These are phyloP conservation scores for Rauvolfia tetraphylla DNA, from an alignment of 257 asterid species.

Conservation along the genomic window DNA sequence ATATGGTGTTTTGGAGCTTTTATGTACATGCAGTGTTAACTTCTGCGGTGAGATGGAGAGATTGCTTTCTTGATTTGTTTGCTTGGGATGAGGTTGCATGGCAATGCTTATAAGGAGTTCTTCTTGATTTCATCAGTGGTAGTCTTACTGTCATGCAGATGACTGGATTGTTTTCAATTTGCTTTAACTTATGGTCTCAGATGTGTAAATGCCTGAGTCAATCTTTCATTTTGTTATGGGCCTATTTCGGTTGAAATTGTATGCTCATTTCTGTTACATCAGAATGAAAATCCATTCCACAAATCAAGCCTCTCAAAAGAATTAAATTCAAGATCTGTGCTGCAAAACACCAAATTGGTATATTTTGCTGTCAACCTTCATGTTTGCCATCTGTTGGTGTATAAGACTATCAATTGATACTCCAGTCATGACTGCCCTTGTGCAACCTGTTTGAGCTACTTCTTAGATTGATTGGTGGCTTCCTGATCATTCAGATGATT, in stretches of 20 bases:
- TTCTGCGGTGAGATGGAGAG: not conserved
- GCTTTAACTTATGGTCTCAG: not conserved
- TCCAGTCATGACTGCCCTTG: not conserved
- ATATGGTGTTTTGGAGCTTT: not conserved
- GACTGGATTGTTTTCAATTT: not conserved
- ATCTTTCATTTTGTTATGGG: not conserved
- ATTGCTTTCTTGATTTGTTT: conserved; percentile 4
- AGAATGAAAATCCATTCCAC: not conserved
- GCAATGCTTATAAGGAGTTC: not conserved
- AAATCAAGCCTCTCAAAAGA: not conserved
- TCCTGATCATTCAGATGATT: not conserved
- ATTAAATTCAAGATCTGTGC: not conserved
- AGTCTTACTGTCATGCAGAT: not conserved
- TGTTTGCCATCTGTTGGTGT: not conserved
- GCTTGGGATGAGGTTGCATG: not conserved
- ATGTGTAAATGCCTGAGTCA: not conserved
- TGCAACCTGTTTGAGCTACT: not conserved
- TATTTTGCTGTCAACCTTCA: not conserved
- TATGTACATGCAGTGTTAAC: not conserved
- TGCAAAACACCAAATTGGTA: not conserved
- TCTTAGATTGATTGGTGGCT: conserved; percentile 3
- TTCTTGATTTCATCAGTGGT: not conserved
- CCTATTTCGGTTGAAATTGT: not conserved
- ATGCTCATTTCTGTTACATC: not conserved
- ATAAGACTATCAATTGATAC: not conserved